Evolutionary conservation across 2,329 filamentous ascomycete species (phyloP), one percentile per base, ranked within the genome.

Genomic region (Xylaria sp.): DNA sequence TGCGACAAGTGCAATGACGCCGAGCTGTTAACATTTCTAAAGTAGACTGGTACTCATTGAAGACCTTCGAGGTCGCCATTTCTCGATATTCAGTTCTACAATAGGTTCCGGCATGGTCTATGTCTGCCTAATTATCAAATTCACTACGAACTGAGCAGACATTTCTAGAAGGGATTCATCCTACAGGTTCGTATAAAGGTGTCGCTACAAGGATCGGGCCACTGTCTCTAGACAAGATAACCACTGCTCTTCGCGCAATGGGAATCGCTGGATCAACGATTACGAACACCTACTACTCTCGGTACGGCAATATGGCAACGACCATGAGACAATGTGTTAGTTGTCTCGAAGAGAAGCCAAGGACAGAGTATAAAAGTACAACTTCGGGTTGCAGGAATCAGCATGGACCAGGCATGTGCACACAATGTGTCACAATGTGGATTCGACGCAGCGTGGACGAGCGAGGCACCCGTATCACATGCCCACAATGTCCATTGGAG

Each of bases 401-500:
- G 9, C 59, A 66, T 11, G 6, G 0, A 6, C 3, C 58, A 26
- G 33, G 23, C 1, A 17, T 33, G 7, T 66, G 64, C 58, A 28
- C 17, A 9, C 3, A 49, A 17, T 66, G 64, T 42, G 31, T 53
- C 42, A 9, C 11, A 7, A 33, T 3, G 20, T 62, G 64, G 64
- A 58, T 62, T n/a, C 58, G 13, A 15, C 10, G 33, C 31, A 58
- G 31, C 17, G 23, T 66, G 17, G 28, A 42, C 3, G n/a, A 36
- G 1, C 17, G 4, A 31, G 42, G 33, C 40, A 42, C 33, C 6
- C 49, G n/a, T 9, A 36, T 66, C 33, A 51, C 51, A 17, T 66
- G 64, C 20, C 49, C 58, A n/a, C 64, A 62, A 42, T 66, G 64
- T 6, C 23, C 31, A 2, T 9, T 33, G 6, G 63, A 51, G 49